A percentile compares a stretch with the other conserved stretches of the same genome.
phyloP scores from a whole-genome alignment of 257 asterid species.

The Nicotiana sylvestris region DNA sequence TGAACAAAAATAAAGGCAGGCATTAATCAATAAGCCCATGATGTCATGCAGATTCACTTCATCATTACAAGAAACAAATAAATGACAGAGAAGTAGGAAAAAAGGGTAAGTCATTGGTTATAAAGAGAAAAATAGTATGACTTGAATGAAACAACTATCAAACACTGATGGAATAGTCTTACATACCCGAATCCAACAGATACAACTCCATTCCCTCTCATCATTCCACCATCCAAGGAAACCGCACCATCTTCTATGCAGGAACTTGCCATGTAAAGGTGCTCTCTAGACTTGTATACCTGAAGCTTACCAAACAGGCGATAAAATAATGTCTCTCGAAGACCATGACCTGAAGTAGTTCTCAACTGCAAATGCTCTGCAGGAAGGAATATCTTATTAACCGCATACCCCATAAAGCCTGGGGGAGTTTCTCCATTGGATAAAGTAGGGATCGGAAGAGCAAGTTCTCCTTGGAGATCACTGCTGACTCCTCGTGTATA shows the following conservation, averaged over 20 bases:
- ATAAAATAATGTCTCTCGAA: conserved; percentile 51
- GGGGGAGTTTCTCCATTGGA: conserved; percentile 38
- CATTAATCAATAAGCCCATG: neutral
- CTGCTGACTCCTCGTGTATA: conserved; percentile 8
- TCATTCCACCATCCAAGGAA: conserved; percentile 64
- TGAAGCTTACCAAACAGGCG: conserved; percentile 63
- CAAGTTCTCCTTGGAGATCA: conserved; percentile 30
- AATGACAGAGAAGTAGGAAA: neutral
- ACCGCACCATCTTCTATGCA: conserved; percentile 44
- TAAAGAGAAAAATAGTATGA: neutral
- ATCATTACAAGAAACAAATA: neutral
- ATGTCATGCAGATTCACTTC: neutral
- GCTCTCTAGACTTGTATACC: conserved; percentile 39
- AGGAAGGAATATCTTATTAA: conserved; percentile 39
- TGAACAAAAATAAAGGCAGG: conserved; percentile 15
- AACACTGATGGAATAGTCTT: neutral
- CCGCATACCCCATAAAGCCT: conserved; percentile 58
- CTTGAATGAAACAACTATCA: neutral
- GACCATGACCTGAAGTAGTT: conserved; percentile 38
- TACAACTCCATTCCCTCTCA: conserved; percentile 44
- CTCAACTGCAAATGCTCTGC: conserved; percentile 23
- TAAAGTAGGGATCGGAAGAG: conserved; percentile 36
- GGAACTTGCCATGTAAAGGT: conserved; percentile 45
- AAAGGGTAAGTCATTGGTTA: neutral
- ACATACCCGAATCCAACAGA: conserved; percentile 44